Evolutionary conservation across 2,329 filamentous ascomycete genomes (phyloP), one percentile per base, ranked within the genome.

Genomic region (Hypoxylon sp.): DNA sequence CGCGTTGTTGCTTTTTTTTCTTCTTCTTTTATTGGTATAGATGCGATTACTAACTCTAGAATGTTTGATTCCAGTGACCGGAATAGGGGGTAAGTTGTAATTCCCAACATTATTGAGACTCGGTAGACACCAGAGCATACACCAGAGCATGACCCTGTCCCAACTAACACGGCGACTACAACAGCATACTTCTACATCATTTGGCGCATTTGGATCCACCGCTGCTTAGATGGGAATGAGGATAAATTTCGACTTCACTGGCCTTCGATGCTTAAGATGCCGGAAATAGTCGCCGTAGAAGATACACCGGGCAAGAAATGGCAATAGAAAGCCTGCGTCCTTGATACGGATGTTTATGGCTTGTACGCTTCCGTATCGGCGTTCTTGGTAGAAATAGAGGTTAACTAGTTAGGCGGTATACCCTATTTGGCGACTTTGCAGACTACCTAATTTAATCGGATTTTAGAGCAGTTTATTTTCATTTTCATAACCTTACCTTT

Each of bases 161-260:
- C 24, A 10, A 51, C 74, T 74, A 66, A 74, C 65, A 50, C 52
- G 48, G 33, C 5, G 26, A 11, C 10, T 44, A 52, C 58, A n/a
- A 35, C 44, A 78, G 93, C 93, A 14, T 97, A 97, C 79, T 92
- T 91, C 76, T 94, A 95, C 77, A 93, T 97, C 73, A 84, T 89
- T 13, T 97, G 93, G 93, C 91, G 92, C 3, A 89, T 94, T 26
- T 95, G 92, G 91, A 84, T 96, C 17, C 88, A 92, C 44, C 90
- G 91, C 69, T 94, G 92, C 74, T 82, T 96, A 54, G 92, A 94
- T 69, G 88, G 89, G 3, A 85, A 85, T 50, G 91, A 93, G 75
- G 87, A 92, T 46, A 88, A 94, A 75, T 96, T 90, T 76, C 84
- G 86, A 73, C 81, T 96, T 62, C 75, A 86, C 57, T 97, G 93